These are phyloP conservation scores for Kazachstania bromeliacearum DNA, from an alignment of 805 yeast genomes.

Conservation along the genomic window DNA sequence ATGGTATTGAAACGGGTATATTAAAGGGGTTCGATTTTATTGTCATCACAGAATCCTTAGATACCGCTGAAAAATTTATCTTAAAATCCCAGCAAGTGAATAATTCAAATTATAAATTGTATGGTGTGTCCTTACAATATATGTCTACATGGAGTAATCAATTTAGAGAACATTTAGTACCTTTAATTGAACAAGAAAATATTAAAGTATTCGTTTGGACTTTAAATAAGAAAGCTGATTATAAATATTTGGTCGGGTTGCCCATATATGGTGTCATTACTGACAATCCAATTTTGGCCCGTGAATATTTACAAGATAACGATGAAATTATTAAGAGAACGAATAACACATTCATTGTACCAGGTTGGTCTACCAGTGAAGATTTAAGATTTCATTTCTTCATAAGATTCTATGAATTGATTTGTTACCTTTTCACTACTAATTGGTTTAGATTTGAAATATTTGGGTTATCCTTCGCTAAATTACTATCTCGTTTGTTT, in stretches of 20 bases:
- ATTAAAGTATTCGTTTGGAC: slow-evolving; percentile 45
- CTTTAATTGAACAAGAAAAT: slow-evolving; percentile 24
- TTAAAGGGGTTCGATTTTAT: slow-evolving; percentile 31
- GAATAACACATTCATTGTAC: slow-evolving; percentile 7
- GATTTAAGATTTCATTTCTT: slow-evolving; percentile 21
- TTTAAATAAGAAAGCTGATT: slow-evolving; percentile 32
- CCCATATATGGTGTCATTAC: slow-evolving; percentile 28
- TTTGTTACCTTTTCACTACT: slow-evolving; percentile 14
- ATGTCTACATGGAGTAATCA: slow-evolving; percentile 38
- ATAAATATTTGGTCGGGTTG: slow-evolving; percentile 21
- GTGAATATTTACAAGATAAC: slow-evolving; percentile 5
- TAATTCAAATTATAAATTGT: slow-evolving; percentile 39
- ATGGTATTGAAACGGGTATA: slow-evolving; percentile 32
- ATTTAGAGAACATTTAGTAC: slow-evolving; percentile 26
- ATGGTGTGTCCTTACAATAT: slow-evolving; percentile 44
- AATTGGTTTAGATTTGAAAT: slow-evolving; percentile 21
- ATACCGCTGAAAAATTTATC: slow-evolving; percentile 26
- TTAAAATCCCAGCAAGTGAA: slow-evolving; percentile 32
- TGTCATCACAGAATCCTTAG: slow-evolving; percentile 30
- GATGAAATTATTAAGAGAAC: slow-evolving; percentile 5
- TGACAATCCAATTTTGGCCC: slow-evolving; percentile 22
- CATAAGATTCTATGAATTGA: slow-evolving; percentile 12
- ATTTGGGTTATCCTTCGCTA: slow-evolving; percentile 18
- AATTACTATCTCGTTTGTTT: slow-evolving; percentile 13
- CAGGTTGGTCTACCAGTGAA: slow-evolving; percentile 13